Conservation (phyloP, 345 rosid genomes). For the Passiflora organensis region DNA sequence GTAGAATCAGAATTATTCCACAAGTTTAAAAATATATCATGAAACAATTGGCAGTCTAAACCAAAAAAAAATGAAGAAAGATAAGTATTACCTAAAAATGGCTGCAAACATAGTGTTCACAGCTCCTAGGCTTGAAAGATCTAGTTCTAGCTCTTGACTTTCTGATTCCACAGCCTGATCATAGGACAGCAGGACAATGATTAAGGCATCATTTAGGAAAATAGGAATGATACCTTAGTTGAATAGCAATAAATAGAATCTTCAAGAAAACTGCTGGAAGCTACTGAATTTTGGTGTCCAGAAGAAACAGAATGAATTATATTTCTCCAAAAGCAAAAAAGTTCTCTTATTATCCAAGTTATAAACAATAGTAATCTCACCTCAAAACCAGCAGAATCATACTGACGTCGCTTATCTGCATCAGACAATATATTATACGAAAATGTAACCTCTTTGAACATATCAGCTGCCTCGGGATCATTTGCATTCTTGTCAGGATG, state of each 20-base stretch:
- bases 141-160: constrained; percentile 82
- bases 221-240: no score
- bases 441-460: constrained; percentile 93
- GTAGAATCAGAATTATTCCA: constrained; percentile 2
- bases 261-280: not conserved
- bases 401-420: constrained; percentile 80
- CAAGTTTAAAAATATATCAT: constrained; percentile 4
- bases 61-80: no score
- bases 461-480: constrained; percentile 86
- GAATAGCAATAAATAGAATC: no score
- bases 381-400: constrained; percentile 96
- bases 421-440: constrained; percentile 88
- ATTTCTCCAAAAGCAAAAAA: not conserved
- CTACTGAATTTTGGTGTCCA: no score
- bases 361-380: constrained; percentile 33
- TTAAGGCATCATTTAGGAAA: constrained; percentile 4
- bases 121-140: constrained; percentile 96
- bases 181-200: constrained; percentile 16
- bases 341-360: not conserved
- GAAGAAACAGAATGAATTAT: not conserved
- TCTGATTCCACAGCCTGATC: constrained; percentile 68
- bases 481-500: constrained; percentile 98
- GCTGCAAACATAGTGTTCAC: constrained; percentile 96
- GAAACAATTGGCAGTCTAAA: not conserved
- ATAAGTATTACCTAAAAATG: constrained; percentile 71